Base-by-base conservation (phyloP, 495 filamentous ascomycete species). In the Xylaria castorea region DNA sequence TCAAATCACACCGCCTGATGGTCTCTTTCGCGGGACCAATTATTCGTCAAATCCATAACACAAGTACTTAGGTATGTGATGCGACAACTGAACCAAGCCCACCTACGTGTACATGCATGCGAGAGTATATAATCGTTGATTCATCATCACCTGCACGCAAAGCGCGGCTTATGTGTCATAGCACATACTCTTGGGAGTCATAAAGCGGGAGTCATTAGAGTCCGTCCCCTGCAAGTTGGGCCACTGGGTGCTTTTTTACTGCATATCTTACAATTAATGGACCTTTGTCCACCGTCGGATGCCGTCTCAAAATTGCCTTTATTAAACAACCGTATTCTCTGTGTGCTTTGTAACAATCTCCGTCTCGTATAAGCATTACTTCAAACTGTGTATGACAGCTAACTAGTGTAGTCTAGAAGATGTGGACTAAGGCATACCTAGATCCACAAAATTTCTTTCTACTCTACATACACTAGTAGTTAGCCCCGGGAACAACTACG, bases 201-300 rank as follows among this genome's bases (percentile, higher is more conserved):
- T 51, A 27, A 57, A 32, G 53, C 53, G 53, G 53, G 14, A 5
- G 14, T 57, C 3, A 30, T 64, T 18, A 30, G 30, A 66, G 22
- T 22, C 63, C 34, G 63, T 48, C 63, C 44, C 42, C 51, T 68
- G 66, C 30, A 67, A 51, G 50, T 67, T n/a, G n/a, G 9, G 64
- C 32, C 9, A 67, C 18, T 48, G 16, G 34, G 5, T 61, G 25
- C 58, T n/a, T 38, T 14, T 61, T 27, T 20, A 12, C 14, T 3
- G 1, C 58, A 34, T 27, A 2, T 30, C 61, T 34, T 64, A 44
- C 61, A 64, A 20, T 14, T 36, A n/a, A 30, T n/a, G 3, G n/a
- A 0, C 14, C 6, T 36, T 50, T 27, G 30, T 66, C 63, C 63
- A 25, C 30, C 16, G 34, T 66, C 63, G 63, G 63, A 50, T 27